Percentiles rank a stretch among this genome's conserved stretches.
Evolutionary conservation across 2,329 filamentous ascomycete genomes (phyloP).

Genomic region (Exophiala dermatitidis): DNA sequence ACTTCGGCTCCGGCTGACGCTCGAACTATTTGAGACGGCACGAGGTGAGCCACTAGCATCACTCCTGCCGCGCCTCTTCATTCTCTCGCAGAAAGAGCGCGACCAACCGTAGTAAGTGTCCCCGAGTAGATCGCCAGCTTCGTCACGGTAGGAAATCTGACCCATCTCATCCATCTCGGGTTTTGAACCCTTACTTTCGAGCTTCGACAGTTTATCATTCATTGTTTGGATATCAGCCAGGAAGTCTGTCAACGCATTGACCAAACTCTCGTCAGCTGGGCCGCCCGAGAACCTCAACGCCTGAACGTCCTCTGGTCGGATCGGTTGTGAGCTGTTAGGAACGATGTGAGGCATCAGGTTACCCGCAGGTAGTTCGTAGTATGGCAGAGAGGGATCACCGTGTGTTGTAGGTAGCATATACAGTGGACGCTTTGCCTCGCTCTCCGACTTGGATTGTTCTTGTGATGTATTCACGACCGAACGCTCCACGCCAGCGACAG

Average conservation of each 20-base stretch:
- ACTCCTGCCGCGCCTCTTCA: slow-evolving; percentile 50
- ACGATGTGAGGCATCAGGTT: slow-evolving; percentile 74
- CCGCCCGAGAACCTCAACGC: slow-evolving; percentile 64
- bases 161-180: slow-evolving; percentile 70
- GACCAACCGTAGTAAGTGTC: slow-evolving; percentile 90
- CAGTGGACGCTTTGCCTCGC: slow-evolving; percentile 43
- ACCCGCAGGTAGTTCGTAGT: slow-evolving; percentile 74
- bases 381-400: slow-evolving; percentile 64
- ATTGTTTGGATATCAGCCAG: slow-evolving; percentile 63
- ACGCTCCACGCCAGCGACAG: not conserved
- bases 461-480: not conserved
- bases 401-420: slow-evolving; percentile 69
- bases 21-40: slow-evolving; percentile 18
- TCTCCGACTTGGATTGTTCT: not conserved
- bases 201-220: slow-evolving; percentile 39
- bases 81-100: slow-evolving; percentile 68
- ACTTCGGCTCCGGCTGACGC: slow-evolving; percentile 40
- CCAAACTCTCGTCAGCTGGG: slow-evolving; percentile 59
- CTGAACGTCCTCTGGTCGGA: slow-evolving; percentile 63
- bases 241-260: slow-evolving; percentile 61
- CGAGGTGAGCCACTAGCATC: slow-evolving; percentile 9
- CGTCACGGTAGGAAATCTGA: slow-evolving; percentile 58
- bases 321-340: slow-evolving; percentile 66
- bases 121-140: slow-evolving; percentile 58
- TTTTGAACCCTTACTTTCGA: slow-evolving; percentile 43